Conservation (phyloP, 108 stramenopile genomes). For the Cyclotella sp. region DNA sequence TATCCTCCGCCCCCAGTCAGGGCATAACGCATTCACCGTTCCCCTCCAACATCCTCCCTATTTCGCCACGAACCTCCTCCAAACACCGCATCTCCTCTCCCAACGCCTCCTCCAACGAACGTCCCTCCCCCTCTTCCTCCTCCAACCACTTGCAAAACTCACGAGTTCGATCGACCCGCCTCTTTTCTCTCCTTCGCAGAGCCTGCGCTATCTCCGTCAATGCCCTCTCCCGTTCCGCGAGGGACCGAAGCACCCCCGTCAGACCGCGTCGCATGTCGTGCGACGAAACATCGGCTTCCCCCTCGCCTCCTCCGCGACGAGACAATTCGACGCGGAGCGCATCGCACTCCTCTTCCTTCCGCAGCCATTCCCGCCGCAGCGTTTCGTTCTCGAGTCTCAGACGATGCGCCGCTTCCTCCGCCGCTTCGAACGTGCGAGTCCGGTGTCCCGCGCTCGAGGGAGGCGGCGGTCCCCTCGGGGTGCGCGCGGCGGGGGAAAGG, state of each 20-base stretch:
- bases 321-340: slow-evolving; percentile 10
- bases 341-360: slow-evolving; percentile 16
- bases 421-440: too few species aligned
- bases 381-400: slow-evolving; percentile 13
- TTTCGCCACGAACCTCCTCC: slow-evolving; percentile 14
- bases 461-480: too few species aligned
- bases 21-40: background rate
- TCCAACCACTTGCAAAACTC: slow-evolving; percentile 11
- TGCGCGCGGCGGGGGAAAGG: background rate
- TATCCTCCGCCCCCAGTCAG: background rate
- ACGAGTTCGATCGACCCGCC: background rate
- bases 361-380: background rate
- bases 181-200: slow-evolving; percentile 5
- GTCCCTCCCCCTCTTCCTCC: background rate
- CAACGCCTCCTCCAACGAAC: background rate
- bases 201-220: slow-evolving; percentile 8
- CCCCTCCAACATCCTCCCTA: slow-evolving; percentile 9
- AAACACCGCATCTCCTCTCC: slow-evolving; percentile 12
- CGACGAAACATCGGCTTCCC: too few species aligned
- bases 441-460: too few species aligned
- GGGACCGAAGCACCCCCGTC: background rate
- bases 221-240: background rate
- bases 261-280: too few species aligned
- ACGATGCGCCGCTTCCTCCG: too few species aligned
- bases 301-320: background rate